phyloP scores from a whole-genome alignment of 139 green algal genomes.

The Chlorella sp. region DNA sequence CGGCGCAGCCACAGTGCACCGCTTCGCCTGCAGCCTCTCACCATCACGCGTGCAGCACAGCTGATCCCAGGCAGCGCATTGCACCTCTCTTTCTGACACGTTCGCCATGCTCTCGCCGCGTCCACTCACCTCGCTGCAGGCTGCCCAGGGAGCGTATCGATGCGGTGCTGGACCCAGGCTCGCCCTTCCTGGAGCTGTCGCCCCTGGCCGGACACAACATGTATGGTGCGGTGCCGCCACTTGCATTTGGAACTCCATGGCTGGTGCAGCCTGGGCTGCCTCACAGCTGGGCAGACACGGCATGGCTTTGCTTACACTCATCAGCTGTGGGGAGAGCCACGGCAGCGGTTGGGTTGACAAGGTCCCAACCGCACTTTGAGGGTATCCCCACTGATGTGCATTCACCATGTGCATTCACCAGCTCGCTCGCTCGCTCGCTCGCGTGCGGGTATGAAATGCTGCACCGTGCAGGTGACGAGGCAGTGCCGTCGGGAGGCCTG shows the following conservation, averaged over 20 bases:
- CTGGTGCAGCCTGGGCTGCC: too few relatives aligned
- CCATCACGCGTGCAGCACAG: not conserved
- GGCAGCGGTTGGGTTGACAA: too few relatives aligned
- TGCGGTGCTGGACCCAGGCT: slow-evolving; percentile 67
- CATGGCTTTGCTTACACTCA: too few relatives aligned
- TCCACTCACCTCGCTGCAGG: not conserved
- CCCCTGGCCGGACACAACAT: slow-evolving; percentile 71
- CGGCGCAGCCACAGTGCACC: too few relatives aligned
- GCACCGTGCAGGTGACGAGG: slow-evolving; percentile 57
- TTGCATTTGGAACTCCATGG: too few relatives aligned
- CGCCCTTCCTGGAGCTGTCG: slow-evolving; percentile 81
- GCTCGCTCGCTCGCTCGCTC: not conserved
- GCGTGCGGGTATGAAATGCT: too few relatives aligned
- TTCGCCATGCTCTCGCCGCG: not conserved
- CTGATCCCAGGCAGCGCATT: not conserved
- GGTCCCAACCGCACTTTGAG: too few relatives aligned
- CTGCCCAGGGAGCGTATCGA: slow-evolving; percentile 67
- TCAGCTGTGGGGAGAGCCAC: too few relatives aligned
- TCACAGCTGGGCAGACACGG: too few relatives aligned
- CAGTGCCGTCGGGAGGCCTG: slow-evolving; percentile 76
- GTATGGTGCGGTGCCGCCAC: slow-evolving; percentile 78
- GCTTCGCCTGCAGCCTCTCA: not conserved
- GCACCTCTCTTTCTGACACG: not conserved
- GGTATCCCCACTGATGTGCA: too few relatives aligned
- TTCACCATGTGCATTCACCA: too few relatives aligned